Evolutionary conservation across 495 filamentous ascomycete species (phyloP).

Genomic region (Corynascus novoguineensis): DNA sequence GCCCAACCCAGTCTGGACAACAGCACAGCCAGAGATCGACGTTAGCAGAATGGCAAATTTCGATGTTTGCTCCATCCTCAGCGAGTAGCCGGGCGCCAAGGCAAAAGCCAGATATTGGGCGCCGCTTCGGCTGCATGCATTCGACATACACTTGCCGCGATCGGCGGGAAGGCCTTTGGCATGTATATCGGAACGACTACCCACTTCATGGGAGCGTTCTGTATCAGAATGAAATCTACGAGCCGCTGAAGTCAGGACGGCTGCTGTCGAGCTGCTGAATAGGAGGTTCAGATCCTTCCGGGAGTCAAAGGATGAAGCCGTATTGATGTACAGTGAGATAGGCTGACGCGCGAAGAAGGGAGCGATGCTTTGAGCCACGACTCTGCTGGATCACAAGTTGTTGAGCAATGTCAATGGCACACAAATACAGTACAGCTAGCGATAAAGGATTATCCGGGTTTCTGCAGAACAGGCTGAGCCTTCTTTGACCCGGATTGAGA

Average conservation of each 20-base stretch:
- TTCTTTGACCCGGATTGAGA: background rate
- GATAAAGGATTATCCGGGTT: constrained; percentile 17
- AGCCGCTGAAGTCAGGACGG: background rate
- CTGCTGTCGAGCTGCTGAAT: background rate
- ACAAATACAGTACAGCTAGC: background rate
- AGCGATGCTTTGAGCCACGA: background rate
- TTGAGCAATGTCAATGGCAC: background rate
- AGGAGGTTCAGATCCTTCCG: too few relatives aligned
- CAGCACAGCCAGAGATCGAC: too few relatives aligned
- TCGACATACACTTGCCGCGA: background rate
- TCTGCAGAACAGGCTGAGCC: background rate
- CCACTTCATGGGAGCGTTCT: background rate
- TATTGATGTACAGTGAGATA: too few relatives aligned
- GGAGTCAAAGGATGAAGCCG: background rate
- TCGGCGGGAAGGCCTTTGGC: background rate
- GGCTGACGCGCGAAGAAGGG: too few relatives aligned
- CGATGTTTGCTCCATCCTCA: too few relatives aligned
- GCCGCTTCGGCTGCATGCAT: background rate
- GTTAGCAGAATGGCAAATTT: background rate
- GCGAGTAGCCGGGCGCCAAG: background rate
- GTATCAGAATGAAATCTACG: background rate
- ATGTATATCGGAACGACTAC: background rate
- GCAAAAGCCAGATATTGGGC: background rate
- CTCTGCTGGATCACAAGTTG: background rate
- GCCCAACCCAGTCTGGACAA: too few relatives aligned